Base-by-base conservation (phyloP, 2,329 filamentous ascomycete species). In the Pseudophaeomoniella oleicola region DNA sequence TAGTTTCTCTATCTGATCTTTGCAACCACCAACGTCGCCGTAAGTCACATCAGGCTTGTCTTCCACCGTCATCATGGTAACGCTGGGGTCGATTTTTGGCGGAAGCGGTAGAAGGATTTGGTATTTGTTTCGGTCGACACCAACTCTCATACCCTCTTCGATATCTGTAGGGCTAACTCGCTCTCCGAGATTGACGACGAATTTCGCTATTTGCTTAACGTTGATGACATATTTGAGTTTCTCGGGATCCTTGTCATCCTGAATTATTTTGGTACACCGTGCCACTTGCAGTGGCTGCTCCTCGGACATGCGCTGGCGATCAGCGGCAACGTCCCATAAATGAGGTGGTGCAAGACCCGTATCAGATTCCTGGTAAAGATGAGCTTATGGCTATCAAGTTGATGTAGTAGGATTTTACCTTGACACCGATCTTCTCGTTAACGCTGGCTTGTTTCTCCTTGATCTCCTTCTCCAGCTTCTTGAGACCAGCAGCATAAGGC, bases 181-280 rank as follows among this genome's bases (percentile, higher is more conserved):
- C 57, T 98, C 90, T 50, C 90, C 90, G 36, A 98, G 75, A 62
- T 94, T 90, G 46, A 98, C 90, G 35, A 98, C 90, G 53, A 98
- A 98, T 66, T 98, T 98, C 54, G 90, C 90, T 53, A 98, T 98
- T 63, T 98, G 90, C 71, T 98, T 98, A 50, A 98, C 88, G 63
- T 98, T 98, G 72, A 98, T 98, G 53, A 98, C 87, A 67, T 98
- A 98, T 77, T 96, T 98, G 75, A 82, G 93, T 75, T 98, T 98
- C 44, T 93, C 83, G 42, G 84, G 71, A 57, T 96, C 87, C 63
- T 90, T 88, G 58, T 94, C 87, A 55, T 96, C 88, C 42, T 86
- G 78, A 50, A 98, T 98, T 59, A 98, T 98, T 72, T 98, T 98
- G 41, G 90, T 98, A 71, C 90, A 98, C 54, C 90, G 75, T 46